Evolutionary conservation across 805 yeast genomes (phyloP).

Genomic region (Ogataea neopini): DNA sequence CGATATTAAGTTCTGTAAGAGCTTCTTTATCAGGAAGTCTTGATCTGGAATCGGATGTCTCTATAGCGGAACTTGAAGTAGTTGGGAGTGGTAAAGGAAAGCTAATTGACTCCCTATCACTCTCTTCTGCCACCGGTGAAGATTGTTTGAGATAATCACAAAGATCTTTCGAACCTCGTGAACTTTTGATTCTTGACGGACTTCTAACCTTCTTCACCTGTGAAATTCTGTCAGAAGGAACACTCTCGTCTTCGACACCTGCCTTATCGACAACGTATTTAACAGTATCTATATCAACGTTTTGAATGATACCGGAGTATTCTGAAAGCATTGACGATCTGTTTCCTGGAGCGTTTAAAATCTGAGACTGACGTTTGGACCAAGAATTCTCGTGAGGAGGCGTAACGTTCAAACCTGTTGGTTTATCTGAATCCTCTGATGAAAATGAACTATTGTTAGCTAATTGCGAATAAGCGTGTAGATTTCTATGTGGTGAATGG

Average conservation of each 20-base stretch:
- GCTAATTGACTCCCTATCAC: conserved; percentile 26
- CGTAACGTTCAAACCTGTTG: conserved; percentile 1
- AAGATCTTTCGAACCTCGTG: conserved; percentile 17
- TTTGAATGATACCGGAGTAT: conserved; percentile 40
- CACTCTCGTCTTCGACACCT: conserved; percentile 10
- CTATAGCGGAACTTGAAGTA: neutral
- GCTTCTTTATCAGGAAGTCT: conserved; percentile 31
- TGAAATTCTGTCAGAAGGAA: conserved; percentile 19
- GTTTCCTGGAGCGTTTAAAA: conserved; percentile 22
- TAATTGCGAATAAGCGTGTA: conserved; percentile 8
- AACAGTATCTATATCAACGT: conserved; percentile 37
- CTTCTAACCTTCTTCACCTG: conserved; percentile 23
- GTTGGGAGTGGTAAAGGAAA: conserved; percentile 26
- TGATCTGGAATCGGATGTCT: conserved; percentile 2
- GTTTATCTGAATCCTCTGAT: conserved; percentile 4
- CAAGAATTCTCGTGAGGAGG: conserved; percentile 3
- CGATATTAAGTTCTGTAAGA: conserved; percentile 25
- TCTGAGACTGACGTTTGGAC: conserved; percentile 8
- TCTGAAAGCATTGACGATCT: conserved; percentile 36
- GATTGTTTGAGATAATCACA: conserved; percentile 14
- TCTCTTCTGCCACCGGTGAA: conserved; percentile 21
- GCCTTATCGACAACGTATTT: conserved; percentile 32
- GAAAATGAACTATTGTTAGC: conserved; percentile 1
- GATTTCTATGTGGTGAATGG: conserved; percentile 11
- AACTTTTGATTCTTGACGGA: conserved; percentile 17